Evolutionary conservation across 163 green algal genomes (phyloP).

Genomic region (Scenedesmus sp.): DNA sequence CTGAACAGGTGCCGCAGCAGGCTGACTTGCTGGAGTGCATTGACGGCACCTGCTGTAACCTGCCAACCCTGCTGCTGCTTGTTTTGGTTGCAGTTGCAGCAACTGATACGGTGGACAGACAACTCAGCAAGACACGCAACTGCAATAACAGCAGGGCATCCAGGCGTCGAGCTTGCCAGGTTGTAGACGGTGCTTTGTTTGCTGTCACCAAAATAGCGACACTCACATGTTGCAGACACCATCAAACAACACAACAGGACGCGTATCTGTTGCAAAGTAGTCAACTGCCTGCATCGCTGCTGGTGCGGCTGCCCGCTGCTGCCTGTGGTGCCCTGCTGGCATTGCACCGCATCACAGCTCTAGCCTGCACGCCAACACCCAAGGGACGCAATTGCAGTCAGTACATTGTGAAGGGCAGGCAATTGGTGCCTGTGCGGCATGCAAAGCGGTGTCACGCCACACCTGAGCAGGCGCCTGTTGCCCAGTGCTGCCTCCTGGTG

Average conservation of each 20-base stretch:
- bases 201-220: too few species aligned
- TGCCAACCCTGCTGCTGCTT: not conserved
- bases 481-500: not conserved
- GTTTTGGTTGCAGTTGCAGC: not conserved
- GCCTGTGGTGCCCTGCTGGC: slow-evolving; percentile 21
- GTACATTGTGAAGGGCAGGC: too few species aligned
- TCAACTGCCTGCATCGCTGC: slow-evolving; percentile 11
- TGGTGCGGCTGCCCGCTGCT: slow-evolving; percentile 14
- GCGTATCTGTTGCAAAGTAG: slow-evolving; percentile 78
- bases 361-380: not conserved
- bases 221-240: slow-evolving; percentile 93
- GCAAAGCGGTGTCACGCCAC: not conserved
- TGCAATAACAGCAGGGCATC: too few species aligned
- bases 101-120: not conserved
- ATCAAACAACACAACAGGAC: slow-evolving; percentile 88
- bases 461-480: not conserved
- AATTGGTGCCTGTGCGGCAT: not conserved
- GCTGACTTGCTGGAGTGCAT: not conserved
- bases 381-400: too few species aligned
- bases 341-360: not conserved
- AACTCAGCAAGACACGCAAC: too few species aligned
- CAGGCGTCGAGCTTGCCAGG: too few species aligned
- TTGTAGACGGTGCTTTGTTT: too few species aligned
- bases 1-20: slow-evolving; percentile 63
- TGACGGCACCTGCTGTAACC: not conserved